Percentiles rank a stretch among this genome's conserved stretches.
Conservation (phyloP, 2,329 filamentous ascomycete genomes). For the Ophiostoma sp. region DNA sequence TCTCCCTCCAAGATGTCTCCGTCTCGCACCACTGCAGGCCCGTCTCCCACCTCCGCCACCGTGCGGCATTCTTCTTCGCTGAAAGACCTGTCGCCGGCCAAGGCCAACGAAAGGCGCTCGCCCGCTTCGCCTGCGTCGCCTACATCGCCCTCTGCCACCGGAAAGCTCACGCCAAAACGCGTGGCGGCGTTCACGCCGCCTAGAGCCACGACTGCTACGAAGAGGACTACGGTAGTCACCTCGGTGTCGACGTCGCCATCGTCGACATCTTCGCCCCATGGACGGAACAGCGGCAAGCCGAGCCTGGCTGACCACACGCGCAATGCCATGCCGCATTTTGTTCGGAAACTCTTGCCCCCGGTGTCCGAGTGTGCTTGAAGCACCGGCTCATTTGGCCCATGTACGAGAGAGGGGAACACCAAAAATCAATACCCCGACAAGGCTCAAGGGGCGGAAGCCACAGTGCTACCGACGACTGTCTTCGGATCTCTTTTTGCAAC, state of each 20-base stretch:
- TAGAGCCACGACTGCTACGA: slow-evolving; percentile 15
- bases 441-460: neutral
- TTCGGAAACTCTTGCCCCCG: slow-evolving; percentile 36
- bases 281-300: slow-evolving; percentile 34
- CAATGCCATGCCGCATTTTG: slow-evolving; percentile 34
- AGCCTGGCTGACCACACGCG: slow-evolving; percentile 34
- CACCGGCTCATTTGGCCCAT: neutral
- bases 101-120: slow-evolving; percentile 12
- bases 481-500: neutral
- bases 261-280: neutral
- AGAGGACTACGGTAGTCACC: slow-evolving; percentile 27
- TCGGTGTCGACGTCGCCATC: slow-evolving; percentile 2
- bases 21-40: slow-evolving; percentile 51
- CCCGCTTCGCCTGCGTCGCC: slow-evolving; percentile 30
- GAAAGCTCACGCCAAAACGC: slow-evolving; percentile 16
- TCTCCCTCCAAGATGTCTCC: slow-evolving; percentile 13
- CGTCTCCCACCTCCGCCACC: slow-evolving; percentile 49
- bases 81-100: slow-evolving; percentile 28
- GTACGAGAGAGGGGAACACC: neutral
- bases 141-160: slow-evolving; percentile 29
- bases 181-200: slow-evolving; percentile 11
- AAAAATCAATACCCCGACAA: neutral
- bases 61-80: slow-evolving; percentile 30
- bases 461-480: too few species aligned
- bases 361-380: slow-evolving; percentile 28